These are phyloP conservation scores for Ascomycota sp. DNA, from an alignment of 2,329 filamentous ascomycete genomes.

Conservation along the genomic window DNA sequence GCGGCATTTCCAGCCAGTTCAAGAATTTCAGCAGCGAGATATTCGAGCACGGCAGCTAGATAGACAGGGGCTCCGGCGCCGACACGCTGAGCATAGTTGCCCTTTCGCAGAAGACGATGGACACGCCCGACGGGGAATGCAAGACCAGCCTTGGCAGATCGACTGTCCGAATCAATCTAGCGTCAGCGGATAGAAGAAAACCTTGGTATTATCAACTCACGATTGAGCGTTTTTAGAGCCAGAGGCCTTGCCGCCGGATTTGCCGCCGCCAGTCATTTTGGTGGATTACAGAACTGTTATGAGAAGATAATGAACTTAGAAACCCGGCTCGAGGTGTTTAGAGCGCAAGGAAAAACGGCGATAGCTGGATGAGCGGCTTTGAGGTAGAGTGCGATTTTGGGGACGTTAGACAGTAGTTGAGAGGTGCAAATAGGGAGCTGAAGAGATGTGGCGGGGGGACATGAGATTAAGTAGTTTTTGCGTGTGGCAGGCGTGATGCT, in stretches of 20 bases:
- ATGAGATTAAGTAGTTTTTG: conserved; percentile 37
- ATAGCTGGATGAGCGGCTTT: too few relatives aligned
- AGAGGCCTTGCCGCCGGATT: conserved; percentile 98
- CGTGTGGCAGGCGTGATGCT: conserved; percentile 23
- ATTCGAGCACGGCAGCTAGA: conserved; percentile 92
- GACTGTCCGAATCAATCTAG: conserved; percentile 45
- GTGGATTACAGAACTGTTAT: conserved; percentile 12
- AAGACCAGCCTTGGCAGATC: conserved; percentile 97
- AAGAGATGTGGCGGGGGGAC: conserved; percentile 26
- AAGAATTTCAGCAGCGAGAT: conserved; percentile 95
- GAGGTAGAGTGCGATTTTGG: too few relatives aligned
- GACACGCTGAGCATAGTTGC: conserved; percentile 98
- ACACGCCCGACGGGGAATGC: conserved; percentile 98
- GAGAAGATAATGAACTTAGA: conserved; percentile 11
- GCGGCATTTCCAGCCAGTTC: conserved; percentile 97
- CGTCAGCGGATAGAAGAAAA: too few relatives aligned
- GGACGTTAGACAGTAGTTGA: too few relatives aligned
- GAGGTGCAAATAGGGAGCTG: too few relatives aligned
- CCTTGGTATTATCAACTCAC: conserved; percentile 42
- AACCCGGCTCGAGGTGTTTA: conserved; percentile 12
- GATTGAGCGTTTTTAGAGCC: conserved; percentile 98
- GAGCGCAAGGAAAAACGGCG: too few relatives aligned
- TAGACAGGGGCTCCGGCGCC: conserved; percentile 97
- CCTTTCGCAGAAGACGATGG: conserved; percentile 95
- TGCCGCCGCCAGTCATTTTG: conserved; percentile 99